Evolutionary conservation across 1,284 basidiomycete species (phyloP), one percentile per base, ranked within the genome.

Genomic region (Trametes pubescens): DNA sequence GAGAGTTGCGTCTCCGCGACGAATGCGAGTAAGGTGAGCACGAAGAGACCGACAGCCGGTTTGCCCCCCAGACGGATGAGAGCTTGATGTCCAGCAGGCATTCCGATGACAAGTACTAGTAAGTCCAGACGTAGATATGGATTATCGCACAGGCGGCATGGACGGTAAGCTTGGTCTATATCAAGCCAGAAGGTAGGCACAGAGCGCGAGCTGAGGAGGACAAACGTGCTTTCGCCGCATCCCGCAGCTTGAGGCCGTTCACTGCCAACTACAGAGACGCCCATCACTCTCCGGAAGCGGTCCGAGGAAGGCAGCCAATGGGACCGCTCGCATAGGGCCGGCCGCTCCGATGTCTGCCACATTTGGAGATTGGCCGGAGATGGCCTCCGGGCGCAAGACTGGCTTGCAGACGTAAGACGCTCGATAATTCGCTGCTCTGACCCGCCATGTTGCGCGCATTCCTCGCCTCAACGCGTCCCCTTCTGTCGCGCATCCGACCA

Each of bases 1-100:
- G 90, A 85, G 24, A 91, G 80, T 71, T 92, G 85, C 49, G 85
- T 90, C 78, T 93, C 90, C 40, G 73, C 74, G 0, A 92, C 90
- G 70, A 92, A 93, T 0, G 86, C 85, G 53, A 87, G 48, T 57
- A 90, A 82, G 40, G 80, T 80, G 58, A 79, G 70, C 18, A 82
- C 72, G 70, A 92, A 86, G 24, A 91, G 73, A 35, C 80, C 72
- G n/a, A 85, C 74, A 5, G 86, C 80, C 32, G 71, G 65, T 51
- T 69, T 73, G 35, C 78, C 77, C 34, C 76, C 77, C 37, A 77
- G 55, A 54, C 65, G 66, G 47, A 66, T 71, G 65, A 38, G 64
- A 37, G 61, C 46, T 40, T 68, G 73, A 66, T 71, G 73, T 68
- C 69, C 72, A 24, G 65, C 64, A 37, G 73, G 51, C 66, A 79